A percentile compares a stretch with the other conserved stretches of the same genome.
These are phyloP conservation scores for Zoysia pacifica DNA, from an alignment of 176 grass and related monocot species.

Conservation along the genomic window DNA sequence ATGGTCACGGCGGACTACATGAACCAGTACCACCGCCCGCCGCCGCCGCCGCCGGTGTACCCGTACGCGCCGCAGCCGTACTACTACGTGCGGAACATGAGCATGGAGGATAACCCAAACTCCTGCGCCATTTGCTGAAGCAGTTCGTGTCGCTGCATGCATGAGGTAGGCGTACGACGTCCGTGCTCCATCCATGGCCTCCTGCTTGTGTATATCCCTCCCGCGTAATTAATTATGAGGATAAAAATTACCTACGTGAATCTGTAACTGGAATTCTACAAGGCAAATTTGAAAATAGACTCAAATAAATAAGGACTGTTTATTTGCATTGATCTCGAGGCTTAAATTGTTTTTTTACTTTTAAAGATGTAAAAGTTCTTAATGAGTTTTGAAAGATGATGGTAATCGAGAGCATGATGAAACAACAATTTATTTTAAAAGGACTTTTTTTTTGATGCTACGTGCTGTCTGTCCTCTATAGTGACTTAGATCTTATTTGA, in stretches of 20 bases:
- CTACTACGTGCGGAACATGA: conserved; percentile 62
- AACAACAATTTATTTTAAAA: too few relatives aligned
- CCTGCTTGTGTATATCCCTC: conserved; percentile 13
- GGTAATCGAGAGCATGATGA: too few relatives aligned
- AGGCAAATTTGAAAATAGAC: too few relatives aligned
- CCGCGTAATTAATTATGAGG: conserved; percentile 17
- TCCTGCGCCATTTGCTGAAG: conserved; percentile 62
- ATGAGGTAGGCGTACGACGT: not conserved
- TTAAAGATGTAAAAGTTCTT: too few relatives aligned
- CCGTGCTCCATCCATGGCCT: not conserved
- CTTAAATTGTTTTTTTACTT: too few relatives aligned
- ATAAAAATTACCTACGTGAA: not conserved
- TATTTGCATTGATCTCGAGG: too few relatives aligned
- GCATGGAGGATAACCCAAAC: conserved; percentile 90
- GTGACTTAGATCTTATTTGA: too few relatives aligned
- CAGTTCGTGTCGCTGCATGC: not conserved
- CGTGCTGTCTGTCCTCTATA: not conserved
- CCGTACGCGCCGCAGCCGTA: conserved; percentile 31
- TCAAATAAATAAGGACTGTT: too few relatives aligned
- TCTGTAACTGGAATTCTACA: not conserved
- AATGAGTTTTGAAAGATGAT: too few relatives aligned
- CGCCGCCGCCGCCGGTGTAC: conserved; percentile 19
- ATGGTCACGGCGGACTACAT: conserved; percentile 47
- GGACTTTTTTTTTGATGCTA: not conserved
- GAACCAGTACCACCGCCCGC: conserved; percentile 49